Conservation (phyloP, 1,284 basidiomycete species). For the Austroboletus rostrupii region DNA sequence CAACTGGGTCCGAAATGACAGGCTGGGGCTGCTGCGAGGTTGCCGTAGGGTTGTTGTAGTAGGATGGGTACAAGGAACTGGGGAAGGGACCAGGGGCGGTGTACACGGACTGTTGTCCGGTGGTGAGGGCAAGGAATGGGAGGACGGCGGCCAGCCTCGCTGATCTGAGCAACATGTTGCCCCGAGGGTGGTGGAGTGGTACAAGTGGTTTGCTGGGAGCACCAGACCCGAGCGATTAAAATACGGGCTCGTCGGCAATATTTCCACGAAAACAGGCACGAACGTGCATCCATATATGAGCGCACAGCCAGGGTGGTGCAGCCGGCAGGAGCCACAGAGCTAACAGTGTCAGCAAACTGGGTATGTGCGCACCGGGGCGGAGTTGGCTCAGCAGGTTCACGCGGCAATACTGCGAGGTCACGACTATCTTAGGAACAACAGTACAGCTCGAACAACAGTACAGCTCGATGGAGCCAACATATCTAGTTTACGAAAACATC, state of each 20-base stretch:
- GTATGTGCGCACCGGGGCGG: no score
- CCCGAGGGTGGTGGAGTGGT: not conserved
- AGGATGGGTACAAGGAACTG: constrained; percentile 55
- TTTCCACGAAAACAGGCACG: constrained; percentile 13
- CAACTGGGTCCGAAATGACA: constrained; percentile 63
- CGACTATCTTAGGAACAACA: constrained; percentile 9
- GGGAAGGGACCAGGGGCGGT: constrained; percentile 64
- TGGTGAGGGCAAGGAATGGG: constrained; percentile 6
- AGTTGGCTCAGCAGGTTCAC: no score
- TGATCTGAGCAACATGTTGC: constrained; percentile 12
- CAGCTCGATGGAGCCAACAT: constrained; percentile 9
- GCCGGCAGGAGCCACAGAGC: no score
- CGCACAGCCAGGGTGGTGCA: no score
- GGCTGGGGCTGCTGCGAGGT: constrained; percentile 68
- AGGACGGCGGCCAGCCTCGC: constrained; percentile 6
- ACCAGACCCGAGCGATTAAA: not conserved
- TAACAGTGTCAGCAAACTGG: no score
- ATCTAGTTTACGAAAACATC: constrained; percentile 4
- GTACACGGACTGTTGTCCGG: constrained; percentile 41
- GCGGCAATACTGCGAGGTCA: no score
- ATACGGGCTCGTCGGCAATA: not conserved
- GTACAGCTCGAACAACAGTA: constrained; percentile 20
- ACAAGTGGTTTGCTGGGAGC: not conserved
- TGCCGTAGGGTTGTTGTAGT: constrained; percentile 69
- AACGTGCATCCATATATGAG: constrained; percentile 11